phyloP scores from a whole-genome alignment of 2,329 filamentous ascomycete genomes.

The Herpomyces periplanetae region DNA sequence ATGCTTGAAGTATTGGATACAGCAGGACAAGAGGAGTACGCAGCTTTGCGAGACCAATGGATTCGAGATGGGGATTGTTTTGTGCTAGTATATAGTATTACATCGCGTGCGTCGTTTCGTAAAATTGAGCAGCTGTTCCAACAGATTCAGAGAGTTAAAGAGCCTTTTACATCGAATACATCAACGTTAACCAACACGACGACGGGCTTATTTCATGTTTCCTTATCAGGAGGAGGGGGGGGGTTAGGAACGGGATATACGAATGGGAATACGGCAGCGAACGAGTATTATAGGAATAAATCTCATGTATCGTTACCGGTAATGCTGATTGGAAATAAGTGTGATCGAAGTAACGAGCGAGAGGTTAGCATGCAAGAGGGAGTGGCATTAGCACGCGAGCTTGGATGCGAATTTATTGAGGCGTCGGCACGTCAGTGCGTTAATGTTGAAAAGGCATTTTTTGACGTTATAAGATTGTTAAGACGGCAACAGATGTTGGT shows the following conservation, averaged over 20 bases:
- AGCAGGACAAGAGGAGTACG: slow-evolving; percentile 92
- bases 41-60: slow-evolving; percentile 82
- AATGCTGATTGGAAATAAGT: slow-evolving; percentile 97
- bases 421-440: slow-evolving; percentile 91
- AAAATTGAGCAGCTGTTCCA: slow-evolving; percentile 84
- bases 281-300: no score
- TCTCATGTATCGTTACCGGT: no score
- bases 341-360: slow-evolving; percentile 70
- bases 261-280: slow-evolving; percentile 27
- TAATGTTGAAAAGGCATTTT: slow-evolving; percentile 93
- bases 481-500: slow-evolving; percentile 47
- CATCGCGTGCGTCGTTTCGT: slow-evolving; percentile 68
- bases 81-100: slow-evolving; percentile 91
- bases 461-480: slow-evolving; percentile 71
- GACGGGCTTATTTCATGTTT: no score
- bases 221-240: no score
- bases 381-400: slow-evolving; percentile 49
- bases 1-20: slow-evolving; percentile 95
- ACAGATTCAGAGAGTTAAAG: slow-evolving; percentile 88
- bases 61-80: slow-evolving; percentile 92
- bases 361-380: slow-evolving; percentile 92
- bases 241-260: slow-evolving; percentile 11
- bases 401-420: slow-evolving; percentile 86
- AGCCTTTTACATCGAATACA: slow-evolving; percentile 30
- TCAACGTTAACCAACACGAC: slow-evolving; percentile 14